Percentiles rank a stretch among this genome's conserved stretches.
Conservation (phyloP, 2,329 filamentous ascomycete genomes). For the Chaetomiaceae sp. region DNA sequence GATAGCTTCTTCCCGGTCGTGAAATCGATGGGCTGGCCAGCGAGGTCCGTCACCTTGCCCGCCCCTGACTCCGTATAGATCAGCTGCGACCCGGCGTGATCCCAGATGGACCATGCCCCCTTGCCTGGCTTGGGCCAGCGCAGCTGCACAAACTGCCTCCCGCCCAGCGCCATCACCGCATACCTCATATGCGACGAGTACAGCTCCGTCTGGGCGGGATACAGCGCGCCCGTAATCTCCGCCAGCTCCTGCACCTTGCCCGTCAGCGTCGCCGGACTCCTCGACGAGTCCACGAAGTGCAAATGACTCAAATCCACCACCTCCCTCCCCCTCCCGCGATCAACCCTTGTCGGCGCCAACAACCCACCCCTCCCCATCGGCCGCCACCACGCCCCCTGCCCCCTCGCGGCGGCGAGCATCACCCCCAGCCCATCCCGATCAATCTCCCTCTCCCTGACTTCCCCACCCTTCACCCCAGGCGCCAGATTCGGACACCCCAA, state of each 20-base stretch:
- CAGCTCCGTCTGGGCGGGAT: constrained; percentile 15
- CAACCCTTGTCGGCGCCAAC: neutral
- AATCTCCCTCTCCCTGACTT: constrained; percentile 10
- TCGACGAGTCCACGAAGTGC: constrained; percentile 21
- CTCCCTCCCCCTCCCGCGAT: neutral
- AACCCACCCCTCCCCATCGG: constrained; percentile 9
- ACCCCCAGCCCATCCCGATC: constrained; percentile 15
- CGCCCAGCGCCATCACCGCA: constrained; percentile 20
- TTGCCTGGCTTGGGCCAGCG: constrained; percentile 12
- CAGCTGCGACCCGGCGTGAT: constrained; percentile 23
- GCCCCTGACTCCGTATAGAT: constrained; percentile 23
- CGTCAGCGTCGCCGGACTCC: constrained; percentile 18
- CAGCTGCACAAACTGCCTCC: constrained; percentile 18
- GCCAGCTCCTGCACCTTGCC: constrained; percentile 17
- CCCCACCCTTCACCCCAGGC: neutral
- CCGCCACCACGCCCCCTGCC: constrained; percentile 17
- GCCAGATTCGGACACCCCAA: constrained; percentile 21
- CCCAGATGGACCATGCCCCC: constrained; percentile 18
- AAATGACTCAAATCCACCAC: constrained; percentile 10
- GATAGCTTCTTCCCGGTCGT: constrained; percentile 15
- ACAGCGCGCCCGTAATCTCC: constrained; percentile 1
- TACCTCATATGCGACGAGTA: constrained; percentile 24
- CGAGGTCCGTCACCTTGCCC: constrained; percentile 20
- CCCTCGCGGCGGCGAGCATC: constrained; percentile 18
- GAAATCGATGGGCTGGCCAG: constrained; percentile 19